Conservation (phyloP, 257 asterid genomes). For the Osmanthus fragrans region DNA sequence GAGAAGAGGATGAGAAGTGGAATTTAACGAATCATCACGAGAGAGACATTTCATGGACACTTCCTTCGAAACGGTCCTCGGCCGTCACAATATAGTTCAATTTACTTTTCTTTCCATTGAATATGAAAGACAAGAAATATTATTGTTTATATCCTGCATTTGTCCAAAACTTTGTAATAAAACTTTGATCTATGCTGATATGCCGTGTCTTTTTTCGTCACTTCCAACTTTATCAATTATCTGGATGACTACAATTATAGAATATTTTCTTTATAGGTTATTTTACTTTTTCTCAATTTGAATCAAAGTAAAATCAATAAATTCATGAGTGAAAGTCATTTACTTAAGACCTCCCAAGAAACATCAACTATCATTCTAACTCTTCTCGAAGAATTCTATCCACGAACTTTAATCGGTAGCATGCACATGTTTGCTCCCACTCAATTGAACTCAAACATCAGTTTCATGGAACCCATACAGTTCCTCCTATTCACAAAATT, state of each 20-base stretch:
- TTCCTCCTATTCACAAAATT: too few relatives aligned
- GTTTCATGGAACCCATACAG: too few relatives aligned
- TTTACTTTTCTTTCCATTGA: not conserved
- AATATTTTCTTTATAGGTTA: too few relatives aligned
- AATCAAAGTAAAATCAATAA: too few relatives aligned
- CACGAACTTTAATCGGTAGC: too few relatives aligned
- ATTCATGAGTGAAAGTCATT: too few relatives aligned
- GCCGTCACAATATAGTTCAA: not conserved
- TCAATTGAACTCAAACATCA: too few relatives aligned
- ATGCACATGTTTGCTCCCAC: too few relatives aligned
- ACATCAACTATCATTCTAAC: not conserved
- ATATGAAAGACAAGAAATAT: not conserved
- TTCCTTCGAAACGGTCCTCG: slow-evolving; percentile 4
- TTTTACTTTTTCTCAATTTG: not conserved
- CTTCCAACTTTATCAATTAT: not conserved
- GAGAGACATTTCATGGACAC: slow-evolving; percentile 17
- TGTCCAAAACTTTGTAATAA: slow-evolving; percentile 4
- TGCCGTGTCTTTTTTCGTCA: not conserved
- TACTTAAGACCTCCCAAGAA: too few relatives aligned
- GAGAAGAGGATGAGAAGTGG: slow-evolving; percentile 35
- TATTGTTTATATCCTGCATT: not conserved
- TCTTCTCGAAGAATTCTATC: not conserved
- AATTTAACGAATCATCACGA: slow-evolving; percentile 22
- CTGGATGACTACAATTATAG: not conserved
- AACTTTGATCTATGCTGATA: not conserved